Base-by-base conservation (phyloP, 495 filamentous ascomycete species). In the Penicillium daleae region DNA sequence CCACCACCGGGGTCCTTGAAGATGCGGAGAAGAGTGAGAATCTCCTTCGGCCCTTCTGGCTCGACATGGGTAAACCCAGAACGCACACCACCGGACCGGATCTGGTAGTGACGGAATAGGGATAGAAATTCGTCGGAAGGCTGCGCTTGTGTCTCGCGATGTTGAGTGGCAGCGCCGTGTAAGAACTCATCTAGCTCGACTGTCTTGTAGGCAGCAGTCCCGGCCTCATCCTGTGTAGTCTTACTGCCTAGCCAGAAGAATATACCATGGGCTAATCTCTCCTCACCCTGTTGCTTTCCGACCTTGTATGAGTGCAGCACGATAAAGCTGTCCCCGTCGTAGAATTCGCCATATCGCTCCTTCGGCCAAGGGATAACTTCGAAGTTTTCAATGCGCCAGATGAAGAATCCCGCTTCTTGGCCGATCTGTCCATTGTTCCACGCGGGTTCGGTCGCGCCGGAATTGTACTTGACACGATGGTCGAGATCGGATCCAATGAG, bases 181-280 rank as follows among this genome's bases (percentile, higher is more conserved):
- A 89, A 63, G 66, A 84, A 87, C 71, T 89, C 86, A 59, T 89
- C 86, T 39, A 89, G 71, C 67, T 89, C 86, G 24, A 87, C 86
- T 2, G 86, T 86, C 70, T 89, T 89, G 70, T 89, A 89, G 7
- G 86, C 85, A 2, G 86, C 86, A 1, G 83, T 84, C 6, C 86
- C 86, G 6, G 85, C 84, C 65, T 89, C 86, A 63, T 89, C 86
- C 68, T 87, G 85, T 9, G 82, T 79, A 0, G 85, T 87, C 63
- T 86, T 81, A 61, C 67, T 79, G 12, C 85, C 85, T 6, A 87
- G 80, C 83, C 83, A 88, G 78, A 86, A 86, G 75, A 84, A 85
- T 65, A 87, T 78, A 44, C 85, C 82, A 69, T 87, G 82, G 27
- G 74, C 74, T 19, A 87, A 67, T 60, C 82, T 81, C 61, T 82